Evolutionary conservation across 2,329 filamentous ascomycete species (phyloP), one percentile per base, ranked within the genome.

Genomic region (Raffaelea albimanens): DNA sequence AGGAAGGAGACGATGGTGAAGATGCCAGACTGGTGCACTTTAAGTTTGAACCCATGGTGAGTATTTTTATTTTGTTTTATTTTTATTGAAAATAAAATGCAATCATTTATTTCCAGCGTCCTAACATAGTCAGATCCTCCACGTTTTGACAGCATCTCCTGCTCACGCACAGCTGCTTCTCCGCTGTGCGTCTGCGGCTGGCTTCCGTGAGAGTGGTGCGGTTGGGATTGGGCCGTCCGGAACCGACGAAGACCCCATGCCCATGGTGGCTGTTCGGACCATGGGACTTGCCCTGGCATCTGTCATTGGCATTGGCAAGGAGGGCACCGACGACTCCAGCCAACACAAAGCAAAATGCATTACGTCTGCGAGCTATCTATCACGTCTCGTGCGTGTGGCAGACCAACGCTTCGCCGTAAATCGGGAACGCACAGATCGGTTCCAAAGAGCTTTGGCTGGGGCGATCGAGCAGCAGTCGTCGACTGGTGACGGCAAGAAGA

Each of bases 31-130:
- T 77, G 63, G 73, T 95, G 44, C 87, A 91, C 64, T 86, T 95
- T 67, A 93, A 95, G 64, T 96, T 94, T 60, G 90, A 96, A 63
- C 88, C 90, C 4, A 89, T 96, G 88, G 90, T 95, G 74, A 61
- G 80, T 61, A 20, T 18, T 1, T 42, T 36, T n/a, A 2, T 33
- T 4, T 19, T 25, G 7, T 11, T 8, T 42, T 8, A 29, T 23
- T 14, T 20, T 29, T 8, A 34, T 8, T 10, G 3, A 13, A 11
- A 11, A 21, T 7, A 14, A 13, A 8, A 40, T 21, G 19, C 16
- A 8, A 4, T 19, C 23, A 34, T n/a, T 4, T 43, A 13, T 43
- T 4, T 43, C n/a, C n/a, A n/a, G 25, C 13, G 13, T 13, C 25
- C 13, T 7, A 29, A 7, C 25, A 29, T 29, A 13, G 13, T 29